Evolutionary conservation across 1,284 basidiomycete species (phyloP).

Genomic region (Blastosporella zonata): DNA sequence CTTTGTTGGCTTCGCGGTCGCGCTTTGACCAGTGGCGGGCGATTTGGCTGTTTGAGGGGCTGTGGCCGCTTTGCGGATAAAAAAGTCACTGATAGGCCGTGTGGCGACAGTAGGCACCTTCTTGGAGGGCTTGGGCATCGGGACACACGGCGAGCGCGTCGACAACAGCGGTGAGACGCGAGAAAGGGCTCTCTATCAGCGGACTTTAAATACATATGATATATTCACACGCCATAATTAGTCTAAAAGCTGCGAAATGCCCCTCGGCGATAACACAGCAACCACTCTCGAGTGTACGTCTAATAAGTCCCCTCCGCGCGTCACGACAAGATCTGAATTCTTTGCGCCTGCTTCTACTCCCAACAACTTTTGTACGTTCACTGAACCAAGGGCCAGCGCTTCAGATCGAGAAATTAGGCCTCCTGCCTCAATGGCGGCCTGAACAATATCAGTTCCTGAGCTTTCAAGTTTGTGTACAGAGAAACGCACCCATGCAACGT

Average conservation of each 20-base stretch:
- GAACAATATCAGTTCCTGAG: background rate
- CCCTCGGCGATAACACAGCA: conserved; percentile 43
- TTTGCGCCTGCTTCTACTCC: conserved; percentile 31
- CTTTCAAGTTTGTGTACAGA: background rate
- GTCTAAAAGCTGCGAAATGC: conserved; percentile 25
- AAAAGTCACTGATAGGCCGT: conserved; percentile 37
- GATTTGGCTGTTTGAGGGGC: background rate
- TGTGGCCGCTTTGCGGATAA: conserved; percentile 26
- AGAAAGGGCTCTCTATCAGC: background rate
- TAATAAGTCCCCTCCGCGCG: conserved; percentile 48
- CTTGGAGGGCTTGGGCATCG: conserved; percentile 32
- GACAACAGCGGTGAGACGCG: conserved; percentile 2
- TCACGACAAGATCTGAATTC: conserved; percentile 55
- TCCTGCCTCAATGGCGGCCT: conserved; percentile 52
- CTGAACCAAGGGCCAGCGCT: conserved; percentile 56
- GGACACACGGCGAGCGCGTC: conserved; percentile 14
- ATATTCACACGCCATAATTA: conserved; percentile 2
- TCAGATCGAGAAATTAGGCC: conserved; percentile 49
- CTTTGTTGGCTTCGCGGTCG: conserved; percentile 10
- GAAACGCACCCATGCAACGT: conserved; percentile 61
- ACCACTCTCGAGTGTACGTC: conserved; percentile 50
- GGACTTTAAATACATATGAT: conserved; percentile 1
- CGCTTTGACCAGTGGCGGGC: conserved; percentile 9
- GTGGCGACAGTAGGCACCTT: conserved; percentile 22
- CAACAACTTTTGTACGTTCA: conserved; percentile 61